These are phyloP conservation scores for Stephania japonica DNA, from an alignment of 164 flowering plant genomes.

Conservation along the genomic window DNA sequence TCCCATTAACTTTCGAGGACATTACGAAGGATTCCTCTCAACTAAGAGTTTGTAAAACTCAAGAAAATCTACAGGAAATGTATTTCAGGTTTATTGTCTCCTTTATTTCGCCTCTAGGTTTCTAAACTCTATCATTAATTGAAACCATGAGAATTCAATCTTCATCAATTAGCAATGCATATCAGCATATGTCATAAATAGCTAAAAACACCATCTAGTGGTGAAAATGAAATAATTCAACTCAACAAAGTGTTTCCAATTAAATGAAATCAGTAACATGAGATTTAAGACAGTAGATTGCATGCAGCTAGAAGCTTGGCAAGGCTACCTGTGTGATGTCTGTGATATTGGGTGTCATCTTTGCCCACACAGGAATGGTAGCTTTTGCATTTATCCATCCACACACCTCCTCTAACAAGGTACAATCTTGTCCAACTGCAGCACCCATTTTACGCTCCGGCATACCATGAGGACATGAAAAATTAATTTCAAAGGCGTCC, in stretches of 20 bases:
- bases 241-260: background rate
- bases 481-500: constrained; percentile 96
- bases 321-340: constrained; percentile 75
- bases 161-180: too few species aligned
- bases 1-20: too few species aligned
- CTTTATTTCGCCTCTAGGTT: too few species aligned
- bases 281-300: background rate
- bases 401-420: constrained; percentile 80
- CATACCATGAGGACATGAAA: constrained; percentile 99
- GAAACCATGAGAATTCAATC: too few species aligned
- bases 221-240: background rate
- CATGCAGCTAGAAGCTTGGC: background rate
- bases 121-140: too few species aligned
- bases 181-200: too few species aligned
- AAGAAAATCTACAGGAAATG: too few species aligned
- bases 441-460: constrained; percentile 99
- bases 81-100: too few species aligned
- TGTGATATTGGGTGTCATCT: constrained; percentile 98
- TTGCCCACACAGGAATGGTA: constrained; percentile 98
- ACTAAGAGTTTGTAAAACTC: too few species aligned
- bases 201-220: too few species aligned
- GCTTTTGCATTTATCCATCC: constrained; percentile 98
- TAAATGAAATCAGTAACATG: background rate
- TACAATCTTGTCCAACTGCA: constrained; percentile 97
- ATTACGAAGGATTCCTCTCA: too few species aligned